phyloP scores from a whole-genome alignment of 441 rosid genomes.

The Kokia cookei region DNA sequence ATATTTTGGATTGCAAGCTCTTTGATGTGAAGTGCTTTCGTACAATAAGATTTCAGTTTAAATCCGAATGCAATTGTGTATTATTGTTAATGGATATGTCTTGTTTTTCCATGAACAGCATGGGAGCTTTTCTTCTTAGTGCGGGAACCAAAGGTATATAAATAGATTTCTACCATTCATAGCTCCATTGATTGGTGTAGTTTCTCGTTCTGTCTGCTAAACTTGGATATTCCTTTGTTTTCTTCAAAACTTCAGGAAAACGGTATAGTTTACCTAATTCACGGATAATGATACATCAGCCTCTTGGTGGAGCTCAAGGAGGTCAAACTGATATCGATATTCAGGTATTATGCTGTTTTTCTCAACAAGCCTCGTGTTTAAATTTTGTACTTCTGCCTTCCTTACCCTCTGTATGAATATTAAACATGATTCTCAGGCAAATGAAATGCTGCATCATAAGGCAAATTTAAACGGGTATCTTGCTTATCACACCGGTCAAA shows the following conservation, averaged over 20 bases:
- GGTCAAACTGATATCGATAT: constrained; percentile 81
- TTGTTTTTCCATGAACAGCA: constrained; percentile 38
- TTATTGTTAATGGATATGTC: not conserved
- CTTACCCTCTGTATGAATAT: not conserved
- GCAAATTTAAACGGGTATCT: constrained; percentile 88
- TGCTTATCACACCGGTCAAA: constrained; percentile 95
- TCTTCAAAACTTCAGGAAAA: constrained; percentile 49
- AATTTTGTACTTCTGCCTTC: not conserved
- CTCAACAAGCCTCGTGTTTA: not conserved
- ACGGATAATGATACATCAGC: constrained; percentile 98
- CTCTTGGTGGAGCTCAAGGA: constrained; percentile 97
- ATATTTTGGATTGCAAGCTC: not conserved
- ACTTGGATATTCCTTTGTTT: constrained; percentile 3
- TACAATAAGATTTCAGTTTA: not conserved
- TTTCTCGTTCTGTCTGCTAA: constrained; percentile 2
- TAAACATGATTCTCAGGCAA: constrained; percentile 46
- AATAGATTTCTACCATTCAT: not conserved
- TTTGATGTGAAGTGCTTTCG: not conserved
- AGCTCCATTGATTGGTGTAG: not conserved
- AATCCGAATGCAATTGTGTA: not conserved
- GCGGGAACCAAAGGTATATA: constrained; percentile 89
- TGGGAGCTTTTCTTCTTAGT: constrained; percentile 96
- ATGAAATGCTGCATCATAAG: constrained; percentile 95
- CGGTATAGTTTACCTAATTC: constrained; percentile 94
- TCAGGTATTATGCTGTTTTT: constrained; percentile 48